Base-by-base conservation (phyloP, 352 stramenopile genomes). In the Phytophthora megakarya region DNA sequence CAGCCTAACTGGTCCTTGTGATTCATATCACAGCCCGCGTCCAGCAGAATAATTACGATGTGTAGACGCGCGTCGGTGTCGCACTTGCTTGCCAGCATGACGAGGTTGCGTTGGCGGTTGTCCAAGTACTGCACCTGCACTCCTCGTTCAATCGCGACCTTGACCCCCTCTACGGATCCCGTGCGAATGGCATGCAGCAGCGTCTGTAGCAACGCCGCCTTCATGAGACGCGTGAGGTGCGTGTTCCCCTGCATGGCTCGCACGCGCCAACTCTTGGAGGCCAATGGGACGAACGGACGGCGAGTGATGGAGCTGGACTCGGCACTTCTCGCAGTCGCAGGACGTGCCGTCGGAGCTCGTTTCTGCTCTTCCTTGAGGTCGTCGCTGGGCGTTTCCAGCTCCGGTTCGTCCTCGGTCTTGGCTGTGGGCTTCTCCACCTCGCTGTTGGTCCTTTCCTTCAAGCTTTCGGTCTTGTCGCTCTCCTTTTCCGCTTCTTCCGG, bases 21-120 rank as follows among this genome's bases (percentile, higher is more conserved):
- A 59, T 96, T 84, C 66, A 96, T 92, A 58, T 93, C 85, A 46
- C 85, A 94, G 5, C 87, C 87, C 19, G 87, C 87, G 32, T 96
- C 87, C 5, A 81, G 76, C 18, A 96, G 69, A 60, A 96, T 96
- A 62, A 96, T 87, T n/a, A 75, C 73, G 49, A 96, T 94, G 42
- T 75, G 80, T 30, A 96, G 61, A 38, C 87, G 78, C 26, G 86
- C 80, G 46, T 93, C 85, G 10, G 85, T 94, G 52, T 96, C 87
- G 48, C 84, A 89, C 63, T 94, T 94, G 52, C 71, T 77, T 4
- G 85, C 84, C 32, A 93, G 75, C 87, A 94, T 94, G 62, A 96
- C 73, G 42, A 96, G 73, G 61, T 96, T 96, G 49, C 85, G 84
- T 40, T 84, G 75, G 3, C 81, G 77, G 46, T 66, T 87, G 70